Conservation (phyloP, 192 early-diverging fungal genomes). For the Oehlia diaphana region DNA sequence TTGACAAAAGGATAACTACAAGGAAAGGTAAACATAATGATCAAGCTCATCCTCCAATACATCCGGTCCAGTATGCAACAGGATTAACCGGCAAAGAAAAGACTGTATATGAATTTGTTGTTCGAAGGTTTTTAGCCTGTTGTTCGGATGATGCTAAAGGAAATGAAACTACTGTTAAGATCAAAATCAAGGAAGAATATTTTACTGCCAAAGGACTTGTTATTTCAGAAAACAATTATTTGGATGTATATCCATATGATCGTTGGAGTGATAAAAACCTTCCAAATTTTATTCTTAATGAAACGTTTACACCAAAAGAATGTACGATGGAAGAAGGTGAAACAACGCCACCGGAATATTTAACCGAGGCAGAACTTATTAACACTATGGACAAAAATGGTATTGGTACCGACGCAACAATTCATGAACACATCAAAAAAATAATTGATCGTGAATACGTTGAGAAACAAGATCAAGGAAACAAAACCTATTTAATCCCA, state of each 20-base stretch:
- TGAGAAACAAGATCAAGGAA: constrained; percentile 53
- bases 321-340: constrained; percentile 66
- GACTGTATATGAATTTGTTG: constrained; percentile 84
- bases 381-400: constrained; percentile 89
- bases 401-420: constrained; percentile 98
- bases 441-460: constrained; percentile 88
- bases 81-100: constrained; percentile 50
- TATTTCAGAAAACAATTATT: constrained; percentile 83
- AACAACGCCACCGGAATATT: constrained; percentile 71
- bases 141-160: constrained; percentile 92
- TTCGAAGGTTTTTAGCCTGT: constrained; percentile 86
- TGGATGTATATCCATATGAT: constrained; percentile 92
- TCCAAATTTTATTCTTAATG: constrained; percentile 67
- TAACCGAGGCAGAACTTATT: constrained; percentile 88
- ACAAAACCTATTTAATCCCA: constrained; percentile 61
- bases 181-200: constrained; percentile 68
- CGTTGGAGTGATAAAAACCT: constrained; percentile 78
- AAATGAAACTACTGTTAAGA: constrained; percentile 72
- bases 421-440: constrained; percentile 93
- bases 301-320: constrained; percentile 66
- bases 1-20: constrained; percentile 71
- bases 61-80: constrained; percentile 68
- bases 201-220: constrained; percentile 80
- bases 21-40: constrained; percentile 87
- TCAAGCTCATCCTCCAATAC: constrained; percentile 97